Evolutionary conservation across 495 filamentous ascomycete genomes (phyloP), one percentile per base, ranked within the genome.

Genomic region (Podospora sp.): DNA sequence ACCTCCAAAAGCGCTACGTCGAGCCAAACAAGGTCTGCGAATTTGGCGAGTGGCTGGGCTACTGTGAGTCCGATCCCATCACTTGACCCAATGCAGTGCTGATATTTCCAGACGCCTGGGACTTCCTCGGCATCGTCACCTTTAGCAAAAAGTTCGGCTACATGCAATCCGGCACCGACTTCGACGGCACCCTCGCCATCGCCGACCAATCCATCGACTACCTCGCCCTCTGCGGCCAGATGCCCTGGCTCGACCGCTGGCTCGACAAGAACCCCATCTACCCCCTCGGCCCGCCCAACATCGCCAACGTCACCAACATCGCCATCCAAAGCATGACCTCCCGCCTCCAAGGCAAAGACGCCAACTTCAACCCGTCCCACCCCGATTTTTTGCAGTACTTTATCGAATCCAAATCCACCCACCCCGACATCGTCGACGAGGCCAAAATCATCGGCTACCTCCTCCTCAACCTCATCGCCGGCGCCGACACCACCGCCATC

Each of bases 401-500:
- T 61, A 63, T 78, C 29, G 68, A 75, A 52, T 61, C 68, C 24
- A 71, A 72, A 58, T 55, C 46, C 12, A 36, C 55, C 6, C 29
- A 75, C 36, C 75, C 77, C 5, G 73, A 75, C 0, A 52, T 33
- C 3, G 67, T 77, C 18, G 62, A 71, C 56, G 69, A 75, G 56
- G 59, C 60, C n/a, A 51, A 66, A 8, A 61, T 79, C 18, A 61
- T 77, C 11, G 62, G 62, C 2, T 75, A 69, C 50, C 27, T 73
- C 22, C 53, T 76, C 59, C 71, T 68, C 58, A 78, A 79, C 64
- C 69, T 85, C 50, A 73, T 81, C 25, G 84, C 84, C 16, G 86
- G 85, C 2, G 78, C 79, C 24, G 86, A 88, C 67, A 87, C 86
- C 1, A 85, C 83, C 0, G 82, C 84, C 9, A 85, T 80, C 61